Percentiles rank a stretch among this genome's conserved stretches.
phyloP scores from a whole-genome alignment of 2,329 filamentous ascomycete genomes.

The Aureobasidium subglaciale region DNA sequence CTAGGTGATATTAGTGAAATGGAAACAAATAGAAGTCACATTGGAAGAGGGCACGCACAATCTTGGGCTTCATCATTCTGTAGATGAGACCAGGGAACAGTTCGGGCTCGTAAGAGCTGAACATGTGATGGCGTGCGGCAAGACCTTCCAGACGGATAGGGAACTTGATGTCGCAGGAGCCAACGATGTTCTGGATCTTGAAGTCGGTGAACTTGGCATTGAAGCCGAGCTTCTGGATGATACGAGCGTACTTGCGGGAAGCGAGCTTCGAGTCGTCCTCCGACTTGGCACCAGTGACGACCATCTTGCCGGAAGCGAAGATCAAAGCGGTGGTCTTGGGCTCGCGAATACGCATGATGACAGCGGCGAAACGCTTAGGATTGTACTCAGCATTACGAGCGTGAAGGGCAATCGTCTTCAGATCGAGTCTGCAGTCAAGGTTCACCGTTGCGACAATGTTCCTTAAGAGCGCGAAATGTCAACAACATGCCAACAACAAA shows the following conservation, averaged over 20 bases:
- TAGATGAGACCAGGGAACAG: slow-evolving; percentile 99
- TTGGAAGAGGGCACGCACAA: slow-evolving; percentile 35
- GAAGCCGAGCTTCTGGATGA: slow-evolving; percentile 99
- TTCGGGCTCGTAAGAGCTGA: slow-evolving; percentile 97
- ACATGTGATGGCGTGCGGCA: slow-evolving; percentile 96
- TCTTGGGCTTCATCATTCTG: slow-evolving; percentile 99
- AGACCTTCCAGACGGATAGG: slow-evolving; percentile 94
- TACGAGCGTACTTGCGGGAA: slow-evolving; percentile 93
- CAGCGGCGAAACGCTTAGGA: slow-evolving; percentile 97
- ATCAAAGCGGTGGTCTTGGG: slow-evolving; percentile 97
- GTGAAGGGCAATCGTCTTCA: slow-evolving; percentile 98
- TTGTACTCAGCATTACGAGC: slow-evolving; percentile 98
- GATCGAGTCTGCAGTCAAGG: slow-evolving; percentile 89
- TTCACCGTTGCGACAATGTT: slow-evolving; percentile 99
- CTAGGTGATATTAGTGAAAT: slow-evolving; percentile 23
- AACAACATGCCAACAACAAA: slow-evolving; percentile 23
- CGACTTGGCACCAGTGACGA: slow-evolving; percentile 57
- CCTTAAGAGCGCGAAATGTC: slow-evolving; percentile 53
- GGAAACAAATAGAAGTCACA: not conserved
- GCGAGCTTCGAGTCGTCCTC: slow-evolving; percentile 97
- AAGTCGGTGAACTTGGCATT: slow-evolving; percentile 99
- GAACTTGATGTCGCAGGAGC: slow-evolving; percentile 98
- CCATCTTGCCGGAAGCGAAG: slow-evolving; percentile 99
- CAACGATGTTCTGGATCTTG: slow-evolving; percentile 99
- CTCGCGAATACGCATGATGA: slow-evolving; percentile 99